phyloP scores from a whole-genome alignment of 306 rosid species.

The Gastrolobium bilobum region DNA sequence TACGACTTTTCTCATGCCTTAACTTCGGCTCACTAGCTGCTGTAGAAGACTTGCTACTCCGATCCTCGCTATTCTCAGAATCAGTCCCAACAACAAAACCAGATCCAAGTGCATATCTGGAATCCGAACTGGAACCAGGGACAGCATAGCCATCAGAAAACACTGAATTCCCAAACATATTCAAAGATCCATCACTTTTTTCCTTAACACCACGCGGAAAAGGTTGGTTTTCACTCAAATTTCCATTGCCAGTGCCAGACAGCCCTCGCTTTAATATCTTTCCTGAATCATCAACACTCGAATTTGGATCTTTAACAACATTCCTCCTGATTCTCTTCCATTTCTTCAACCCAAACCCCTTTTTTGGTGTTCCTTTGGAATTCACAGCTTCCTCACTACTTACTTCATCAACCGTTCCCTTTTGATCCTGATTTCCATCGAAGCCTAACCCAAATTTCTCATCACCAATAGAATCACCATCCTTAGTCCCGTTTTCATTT shows the following conservation, averaged over 20 bases:
- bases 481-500: slow-evolving; percentile 49
- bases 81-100: slow-evolving; percentile 76
- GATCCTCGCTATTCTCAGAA: slow-evolving; percentile 91
- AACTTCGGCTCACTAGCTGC: slow-evolving; percentile 85
- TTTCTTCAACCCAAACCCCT: slow-evolving; percentile 55
- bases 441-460: slow-evolving; percentile 50
- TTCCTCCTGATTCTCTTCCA: slow-evolving; percentile 57
- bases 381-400: slow-evolving; percentile 48
- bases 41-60: slow-evolving; percentile 87
- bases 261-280: slow-evolving; percentile 77
- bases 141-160: slow-evolving; percentile 52
- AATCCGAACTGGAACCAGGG: slow-evolving; percentile 70
- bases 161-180: slow-evolving; percentile 61
- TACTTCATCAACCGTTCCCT: slow-evolving; percentile 36
- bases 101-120: slow-evolving; percentile 72
- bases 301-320: slow-evolving; percentile 58
- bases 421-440: slow-evolving; percentile 53
- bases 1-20: slow-evolving; percentile 63
- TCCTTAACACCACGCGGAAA: slow-evolving; percentile 57
- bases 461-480: slow-evolving; percentile 52
- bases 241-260: slow-evolving; percentile 60
- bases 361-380: slow-evolving; percentile 46
- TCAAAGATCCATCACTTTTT: slow-evolving; percentile 67
- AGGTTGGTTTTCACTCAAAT: slow-evolving; percentile 53
- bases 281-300: slow-evolving; percentile 62